These are phyloP conservation scores for Aquilaria agallochum DNA, from an alignment of 441 rosid species.

Conservation along the genomic window DNA sequence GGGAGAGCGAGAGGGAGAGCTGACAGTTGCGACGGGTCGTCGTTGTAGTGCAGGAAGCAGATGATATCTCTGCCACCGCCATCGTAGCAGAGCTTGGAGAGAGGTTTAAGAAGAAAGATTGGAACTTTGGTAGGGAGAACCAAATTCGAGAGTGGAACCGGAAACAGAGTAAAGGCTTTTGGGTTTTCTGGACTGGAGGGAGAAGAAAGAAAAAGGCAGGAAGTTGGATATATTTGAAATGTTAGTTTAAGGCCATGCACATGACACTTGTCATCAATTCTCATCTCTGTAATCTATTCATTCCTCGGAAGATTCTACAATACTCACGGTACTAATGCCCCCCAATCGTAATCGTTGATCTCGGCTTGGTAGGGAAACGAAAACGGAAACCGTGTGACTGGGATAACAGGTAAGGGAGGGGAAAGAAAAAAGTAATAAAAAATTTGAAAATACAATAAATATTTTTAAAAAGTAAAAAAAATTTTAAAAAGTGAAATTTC, in stretches of 20 bases:
- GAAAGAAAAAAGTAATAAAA: no score
- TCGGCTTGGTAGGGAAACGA: no score
- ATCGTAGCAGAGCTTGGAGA: slow-evolving; percentile 29
- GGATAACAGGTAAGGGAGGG: no score
- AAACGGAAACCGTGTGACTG: no score
- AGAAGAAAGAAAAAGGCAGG: background rate
- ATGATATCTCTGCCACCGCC: slow-evolving; percentile 70
- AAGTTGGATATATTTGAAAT: slow-evolving; percentile 14
- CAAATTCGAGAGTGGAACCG: background rate
- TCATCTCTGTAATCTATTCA: slow-evolving; percentile 23
- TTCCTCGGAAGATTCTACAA: no score
- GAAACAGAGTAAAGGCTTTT: slow-evolving; percentile 1
- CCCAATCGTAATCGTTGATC: no score
- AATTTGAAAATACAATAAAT: no score
- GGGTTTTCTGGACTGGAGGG: background rate
- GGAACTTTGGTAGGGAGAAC: slow-evolving; percentile 1
- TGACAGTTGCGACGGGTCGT: slow-evolving; percentile 35
- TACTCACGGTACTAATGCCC: no score
- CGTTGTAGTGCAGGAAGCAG: slow-evolving; percentile 29
- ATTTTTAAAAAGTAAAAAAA: no score
- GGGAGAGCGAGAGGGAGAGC: slow-evolving; percentile 45
- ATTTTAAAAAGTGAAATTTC: no score
- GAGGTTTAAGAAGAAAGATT: no score
- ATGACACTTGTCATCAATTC: slow-evolving; percentile 46
- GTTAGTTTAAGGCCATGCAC: slow-evolving; percentile 34